Evolutionary conservation across 306 rosid genomes (phyloP).

Genomic region (Glycine tomentella): DNA sequence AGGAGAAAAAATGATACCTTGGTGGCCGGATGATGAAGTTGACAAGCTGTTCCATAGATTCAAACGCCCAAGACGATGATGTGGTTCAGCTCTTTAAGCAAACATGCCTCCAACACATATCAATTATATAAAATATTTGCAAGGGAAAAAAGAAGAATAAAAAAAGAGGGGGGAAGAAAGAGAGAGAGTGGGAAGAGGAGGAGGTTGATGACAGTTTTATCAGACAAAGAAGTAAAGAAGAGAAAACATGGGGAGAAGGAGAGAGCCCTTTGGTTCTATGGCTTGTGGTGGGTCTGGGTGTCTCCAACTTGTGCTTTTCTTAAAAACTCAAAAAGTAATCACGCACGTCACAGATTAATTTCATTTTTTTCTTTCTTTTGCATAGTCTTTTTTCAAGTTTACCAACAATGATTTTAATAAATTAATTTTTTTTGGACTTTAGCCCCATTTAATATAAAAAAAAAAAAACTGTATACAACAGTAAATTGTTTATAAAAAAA

Average conservation of each 20-base stretch:
- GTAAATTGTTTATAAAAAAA: neutral
- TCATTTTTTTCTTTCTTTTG: no score
- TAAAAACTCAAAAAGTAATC: slow-evolving; percentile 31
- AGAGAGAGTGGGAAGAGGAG: neutral
- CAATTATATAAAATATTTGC: neutral
- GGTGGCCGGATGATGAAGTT: slow-evolving; percentile 68
- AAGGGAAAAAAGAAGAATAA: neutral
- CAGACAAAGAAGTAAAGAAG: slow-evolving; percentile 46
- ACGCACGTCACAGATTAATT: slow-evolving; percentile 19
- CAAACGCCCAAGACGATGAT: slow-evolving; percentile 42
- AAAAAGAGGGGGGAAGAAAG: no score
- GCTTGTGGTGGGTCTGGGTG: slow-evolving; percentile 40
- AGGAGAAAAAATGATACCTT: slow-evolving; percentile 46
- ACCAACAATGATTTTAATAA: neutral
- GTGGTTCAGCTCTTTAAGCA: slow-evolving; percentile 12
- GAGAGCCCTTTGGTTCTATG: slow-evolving; percentile 33
- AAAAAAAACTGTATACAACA: no score
- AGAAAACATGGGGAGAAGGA: slow-evolving; percentile 38
- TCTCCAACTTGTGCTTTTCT: slow-evolving; percentile 42
- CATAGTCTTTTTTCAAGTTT: neutral
- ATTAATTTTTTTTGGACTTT: neutral
- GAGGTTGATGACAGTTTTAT: slow-evolving; percentile 47
- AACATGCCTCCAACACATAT: slow-evolving; percentile 33
- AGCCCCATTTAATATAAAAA: no score
- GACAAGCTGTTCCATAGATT: slow-evolving; percentile 70